Evolutionary conservation across 345 rosid species (phyloP).

Genomic region (Euphorbia tirucalli): DNA sequence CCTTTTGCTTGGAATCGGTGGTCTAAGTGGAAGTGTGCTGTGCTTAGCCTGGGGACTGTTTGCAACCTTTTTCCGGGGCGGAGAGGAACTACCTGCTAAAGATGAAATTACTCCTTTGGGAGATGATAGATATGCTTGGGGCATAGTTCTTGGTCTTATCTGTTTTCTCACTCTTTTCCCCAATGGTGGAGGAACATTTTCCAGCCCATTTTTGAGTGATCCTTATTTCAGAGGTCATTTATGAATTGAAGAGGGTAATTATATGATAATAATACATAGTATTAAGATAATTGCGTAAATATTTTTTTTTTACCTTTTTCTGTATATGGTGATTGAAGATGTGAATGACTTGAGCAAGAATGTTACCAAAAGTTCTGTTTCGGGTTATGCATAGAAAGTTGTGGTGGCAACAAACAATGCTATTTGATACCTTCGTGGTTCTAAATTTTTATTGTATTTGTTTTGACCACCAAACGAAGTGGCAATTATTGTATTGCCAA

Average conservation of each 20-base stretch:
- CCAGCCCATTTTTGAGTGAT: slow-evolving; percentile 62
- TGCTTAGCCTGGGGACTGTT: slow-evolving; percentile 91
- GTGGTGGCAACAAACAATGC: no score
- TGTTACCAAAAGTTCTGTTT: no score
- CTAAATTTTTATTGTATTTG: no score
- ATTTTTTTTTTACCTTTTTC: no score
- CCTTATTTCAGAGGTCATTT: slow-evolving; percentile 78
- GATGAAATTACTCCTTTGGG: slow-evolving; percentile 82
- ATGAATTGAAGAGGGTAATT: slow-evolving; percentile 22
- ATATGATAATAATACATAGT: no score
- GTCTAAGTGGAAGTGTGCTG: slow-evolving; percentile 84
- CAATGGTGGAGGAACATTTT: slow-evolving; percentile 84
- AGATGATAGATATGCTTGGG: slow-evolving; percentile 76
- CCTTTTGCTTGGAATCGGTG: slow-evolving; percentile 67
- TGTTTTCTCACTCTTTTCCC: slow-evolving; percentile 94
- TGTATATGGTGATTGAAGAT: no score
- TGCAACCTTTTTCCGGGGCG: slow-evolving; percentile 88
- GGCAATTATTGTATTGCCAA: no score
- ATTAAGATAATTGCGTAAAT: no score
- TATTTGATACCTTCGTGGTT: no score
- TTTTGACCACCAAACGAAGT: no score
- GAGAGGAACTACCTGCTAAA: slow-evolving; percentile 84
- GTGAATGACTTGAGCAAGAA: no score
- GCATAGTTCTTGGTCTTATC: slow-evolving; percentile 71
- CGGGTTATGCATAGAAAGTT: no score